These are phyloP conservation scores for Ceratobasidium sp. DNA, from an alignment of 1,284 basidiomycete species.

Conservation along the genomic window DNA sequence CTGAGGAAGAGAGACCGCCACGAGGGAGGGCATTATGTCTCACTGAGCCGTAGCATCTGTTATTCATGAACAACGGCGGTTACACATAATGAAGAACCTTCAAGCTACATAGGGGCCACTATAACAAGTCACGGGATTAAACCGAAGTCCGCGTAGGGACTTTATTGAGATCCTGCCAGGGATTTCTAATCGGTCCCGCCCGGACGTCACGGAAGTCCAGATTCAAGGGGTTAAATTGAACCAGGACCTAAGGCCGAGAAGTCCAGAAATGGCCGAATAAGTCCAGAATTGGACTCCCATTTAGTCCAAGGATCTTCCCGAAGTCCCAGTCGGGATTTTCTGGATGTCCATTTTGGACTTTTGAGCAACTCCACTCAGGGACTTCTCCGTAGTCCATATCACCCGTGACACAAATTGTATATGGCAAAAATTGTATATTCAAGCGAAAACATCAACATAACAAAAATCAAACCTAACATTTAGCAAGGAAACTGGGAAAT, in stretches of 20 bases:
- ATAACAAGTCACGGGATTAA: not conserved
- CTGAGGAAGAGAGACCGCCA: too few relatives aligned
- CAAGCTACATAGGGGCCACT: too few relatives aligned
- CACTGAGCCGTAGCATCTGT: too few relatives aligned
- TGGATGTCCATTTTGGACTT: not conserved
- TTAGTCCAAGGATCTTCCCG: not conserved
- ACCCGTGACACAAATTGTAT: not conserved
- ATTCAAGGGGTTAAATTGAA: not conserved
- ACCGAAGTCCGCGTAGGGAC: not conserved
- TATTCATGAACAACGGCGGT: too few relatives aligned
- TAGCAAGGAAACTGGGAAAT: too few relatives aligned
- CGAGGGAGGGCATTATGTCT: too few relatives aligned
- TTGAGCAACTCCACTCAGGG: not conserved
- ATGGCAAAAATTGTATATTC: slow-evolving; percentile 4
- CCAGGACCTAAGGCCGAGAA: not conserved
- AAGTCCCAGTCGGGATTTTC: not conserved
- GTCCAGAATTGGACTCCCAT: not conserved
- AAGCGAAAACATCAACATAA: not conserved
- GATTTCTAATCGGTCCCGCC: not conserved
- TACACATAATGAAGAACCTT: too few relatives aligned
- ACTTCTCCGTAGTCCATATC: not conserved
- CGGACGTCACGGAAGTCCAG: not conserved
- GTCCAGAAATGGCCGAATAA: not conserved
- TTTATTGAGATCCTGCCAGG: not conserved
- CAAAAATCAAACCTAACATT: too few relatives aligned